Conservation (phyloP, 805 yeast species). For the Zygotorulaspora chibaensis region DNA sequence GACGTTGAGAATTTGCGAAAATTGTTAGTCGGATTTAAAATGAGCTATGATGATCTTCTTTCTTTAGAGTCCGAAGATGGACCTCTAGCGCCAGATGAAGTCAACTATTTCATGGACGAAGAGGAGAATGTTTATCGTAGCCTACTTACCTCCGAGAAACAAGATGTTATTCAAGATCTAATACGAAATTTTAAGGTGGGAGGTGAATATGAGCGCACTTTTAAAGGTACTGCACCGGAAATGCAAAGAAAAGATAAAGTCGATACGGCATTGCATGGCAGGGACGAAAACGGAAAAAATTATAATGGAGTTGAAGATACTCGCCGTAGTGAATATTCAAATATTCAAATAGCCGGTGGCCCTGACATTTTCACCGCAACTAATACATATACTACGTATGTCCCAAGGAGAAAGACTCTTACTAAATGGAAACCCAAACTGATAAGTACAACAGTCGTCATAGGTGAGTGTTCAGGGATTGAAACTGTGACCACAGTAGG, state of each 20-base stretch:
- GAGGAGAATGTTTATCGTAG: constrained; percentile 8
- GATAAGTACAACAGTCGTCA: constrained; percentile 6
- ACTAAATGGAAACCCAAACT: constrained; percentile 15
- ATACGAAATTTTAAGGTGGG: neutral
- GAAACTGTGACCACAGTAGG: constrained; percentile 16
- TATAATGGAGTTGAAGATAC: constrained; percentile 1
- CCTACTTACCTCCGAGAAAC: constrained; percentile 12
- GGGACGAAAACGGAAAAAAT: neutral
- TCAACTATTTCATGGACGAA: constrained; percentile 6
- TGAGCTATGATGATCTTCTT: neutral
- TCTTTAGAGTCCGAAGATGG: constrained; percentile 1
- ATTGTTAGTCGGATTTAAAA: constrained; percentile 4
- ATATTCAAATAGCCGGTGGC: neutral
- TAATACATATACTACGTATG: constrained; percentile 11
- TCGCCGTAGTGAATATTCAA: neutral
- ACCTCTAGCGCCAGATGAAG: neutral
- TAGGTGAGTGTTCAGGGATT: constrained; percentile 12
- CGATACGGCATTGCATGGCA: neutral
- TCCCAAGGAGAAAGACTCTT: constrained; percentile 12
- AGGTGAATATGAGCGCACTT: neutral
- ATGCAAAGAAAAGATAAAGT: too few species aligned
- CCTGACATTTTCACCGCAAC: constrained; percentile 8
- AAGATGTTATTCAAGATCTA: constrained; percentile 3
- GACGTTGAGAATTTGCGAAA: constrained; percentile 1
- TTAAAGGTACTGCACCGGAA: neutral